phyloP scores from a whole-genome alignment of 2,329 filamentous ascomycete species.

The Ceratocystiopsis brevicomis region DNA sequence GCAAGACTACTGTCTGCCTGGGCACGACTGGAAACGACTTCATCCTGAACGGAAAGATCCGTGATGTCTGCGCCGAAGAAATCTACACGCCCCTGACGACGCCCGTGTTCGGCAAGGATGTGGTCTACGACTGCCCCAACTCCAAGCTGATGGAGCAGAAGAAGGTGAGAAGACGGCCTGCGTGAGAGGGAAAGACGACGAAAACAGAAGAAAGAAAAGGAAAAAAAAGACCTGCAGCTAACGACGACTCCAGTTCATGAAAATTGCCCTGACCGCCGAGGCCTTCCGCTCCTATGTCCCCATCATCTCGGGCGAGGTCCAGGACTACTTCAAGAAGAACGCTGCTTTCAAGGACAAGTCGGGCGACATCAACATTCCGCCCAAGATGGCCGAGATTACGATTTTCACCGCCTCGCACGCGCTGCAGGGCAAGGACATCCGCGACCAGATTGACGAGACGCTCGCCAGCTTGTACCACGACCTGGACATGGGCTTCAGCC shows the following conservation, averaged over 20 bases:
- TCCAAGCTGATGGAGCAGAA: conserved; percentile 79
- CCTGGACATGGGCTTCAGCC: conserved; percentile 59
- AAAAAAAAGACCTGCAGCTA: too few species aligned
- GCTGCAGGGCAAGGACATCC: conserved; percentile 59
- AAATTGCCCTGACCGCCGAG: conserved; percentile 47
- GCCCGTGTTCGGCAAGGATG: conserved; percentile 52
- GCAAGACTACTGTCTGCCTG: conserved; percentile 29
- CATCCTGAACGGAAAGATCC: conserved; percentile 33
- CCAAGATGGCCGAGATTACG: conserved; percentile 56
- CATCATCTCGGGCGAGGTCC: conserved; percentile 51
- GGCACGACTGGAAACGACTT: conserved; percentile 35
- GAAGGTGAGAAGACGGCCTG: conserved; percentile 31
- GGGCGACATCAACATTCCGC: conserved; percentile 44
- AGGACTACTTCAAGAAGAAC: conserved; percentile 39
- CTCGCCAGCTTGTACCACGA: conserved; percentile 66
- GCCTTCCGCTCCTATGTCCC: conserved; percentile 48
- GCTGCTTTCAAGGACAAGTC: conserved; percentile 37
- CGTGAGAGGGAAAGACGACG: too few species aligned
- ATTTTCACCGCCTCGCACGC: conserved; percentile 65
- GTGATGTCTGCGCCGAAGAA: conserved; percentile 34
- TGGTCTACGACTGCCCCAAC: conserved; percentile 73
- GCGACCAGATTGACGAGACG: conserved; percentile 48
- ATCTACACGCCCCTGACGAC: conserved; percentile 32
- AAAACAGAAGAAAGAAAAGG: too few species aligned
- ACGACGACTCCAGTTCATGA: conserved; percentile 36